Conservation (phyloP, 2,329 filamentous ascomycete genomes). For the Penicillium capsulatum region DNA sequence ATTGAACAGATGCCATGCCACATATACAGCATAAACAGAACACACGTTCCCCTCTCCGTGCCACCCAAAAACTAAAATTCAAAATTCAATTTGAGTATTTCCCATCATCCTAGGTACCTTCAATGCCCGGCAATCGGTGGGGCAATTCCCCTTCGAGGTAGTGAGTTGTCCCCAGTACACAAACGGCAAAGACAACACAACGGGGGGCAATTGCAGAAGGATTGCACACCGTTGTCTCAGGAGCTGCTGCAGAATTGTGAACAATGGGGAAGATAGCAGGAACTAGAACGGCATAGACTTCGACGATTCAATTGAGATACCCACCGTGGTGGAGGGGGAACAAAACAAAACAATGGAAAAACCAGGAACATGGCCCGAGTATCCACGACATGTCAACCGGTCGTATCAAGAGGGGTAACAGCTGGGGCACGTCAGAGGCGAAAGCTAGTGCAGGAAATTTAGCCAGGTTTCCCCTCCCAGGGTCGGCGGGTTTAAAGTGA, state of each 20-base stretch:
- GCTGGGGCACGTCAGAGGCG: neutral
- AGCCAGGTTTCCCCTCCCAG: too few relatives aligned
- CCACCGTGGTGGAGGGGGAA: slow-evolving; percentile 3
- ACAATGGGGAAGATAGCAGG: neutral
- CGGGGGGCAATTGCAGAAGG: slow-evolving; percentile 4
- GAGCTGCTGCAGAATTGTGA: slow-evolving; percentile 15
- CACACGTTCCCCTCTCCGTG: slow-evolving; percentile 15
- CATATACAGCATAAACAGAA: slow-evolving; percentile 12
- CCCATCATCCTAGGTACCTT: slow-evolving; percentile 19
- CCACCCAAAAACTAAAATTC: slow-evolving; percentile 9
- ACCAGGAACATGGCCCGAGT: slow-evolving; percentile 4
- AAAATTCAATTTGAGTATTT: slow-evolving; percentile 7
- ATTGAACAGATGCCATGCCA: slow-evolving; percentile 16
- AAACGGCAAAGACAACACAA: too few relatives aligned
- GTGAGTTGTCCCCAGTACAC: slow-evolving; percentile 9
- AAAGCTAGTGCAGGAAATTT: too few relatives aligned
- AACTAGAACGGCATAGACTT: neutral
- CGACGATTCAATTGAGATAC: slow-evolving; percentile 3
- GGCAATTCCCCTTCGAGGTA: slow-evolving; percentile 18
- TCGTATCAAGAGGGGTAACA: slow-evolving; percentile 9
- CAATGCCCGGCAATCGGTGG: slow-evolving; percentile 27
- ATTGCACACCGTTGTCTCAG: slow-evolving; percentile 10
- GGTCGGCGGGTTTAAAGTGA: slow-evolving; percentile 45
- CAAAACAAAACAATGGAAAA: slow-evolving; percentile 4
- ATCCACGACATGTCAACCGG: slow-evolving; percentile 8